Base-by-base conservation (phyloP, 495 filamentous ascomycete genomes). In the Antarctomyces pellizariae region DNA sequence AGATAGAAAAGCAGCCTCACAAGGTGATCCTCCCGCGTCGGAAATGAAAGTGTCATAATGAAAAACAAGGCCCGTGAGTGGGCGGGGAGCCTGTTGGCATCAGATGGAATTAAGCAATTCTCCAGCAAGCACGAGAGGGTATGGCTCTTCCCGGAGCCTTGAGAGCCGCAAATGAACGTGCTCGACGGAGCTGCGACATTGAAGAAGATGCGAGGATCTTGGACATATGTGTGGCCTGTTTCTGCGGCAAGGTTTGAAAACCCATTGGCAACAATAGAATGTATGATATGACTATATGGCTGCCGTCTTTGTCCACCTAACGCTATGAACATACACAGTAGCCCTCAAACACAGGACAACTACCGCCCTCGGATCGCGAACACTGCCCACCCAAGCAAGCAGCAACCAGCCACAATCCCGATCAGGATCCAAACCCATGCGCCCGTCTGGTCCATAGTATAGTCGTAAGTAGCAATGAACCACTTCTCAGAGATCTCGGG, bases 71-170 rank as follows among this genome's bases (percentile, higher is more conserved):
- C 59, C 74, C 0, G 71, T 55, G 3, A 77, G 46, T 0, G 71
- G 64, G 6, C 28, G 10, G 45, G 33, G 1, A 56, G 47, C 1
- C 33, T 27, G 12, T 48, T 49, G 2, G 53, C 43, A 2, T 39
- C 26, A 20, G 48, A 50, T 2, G 30, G 24, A 1, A 62, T 46
- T 0, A 75, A 48, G 17, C 57, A 66, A 30, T 66, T 69, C 40
- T 79, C 72, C 4, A 79, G 50, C 13, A 84, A 47, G 38, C 71
- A 77, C 0, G 70, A 64, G 8, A 77, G 43, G 0, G 70, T 76
- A 37, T 80, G 71, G 22, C 64, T 71, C 50, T 80, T 84, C 1
- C 75, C 76, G 24, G 65, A 71, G 0, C 74, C 75, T 41, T 82
- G 75, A 24, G 60, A 62, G 4, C 75, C 75, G 34, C 75, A 84